phyloP scores from a whole-genome alignment of 805 yeast genomes.

The Yamadazyma nakazawae region DNA sequence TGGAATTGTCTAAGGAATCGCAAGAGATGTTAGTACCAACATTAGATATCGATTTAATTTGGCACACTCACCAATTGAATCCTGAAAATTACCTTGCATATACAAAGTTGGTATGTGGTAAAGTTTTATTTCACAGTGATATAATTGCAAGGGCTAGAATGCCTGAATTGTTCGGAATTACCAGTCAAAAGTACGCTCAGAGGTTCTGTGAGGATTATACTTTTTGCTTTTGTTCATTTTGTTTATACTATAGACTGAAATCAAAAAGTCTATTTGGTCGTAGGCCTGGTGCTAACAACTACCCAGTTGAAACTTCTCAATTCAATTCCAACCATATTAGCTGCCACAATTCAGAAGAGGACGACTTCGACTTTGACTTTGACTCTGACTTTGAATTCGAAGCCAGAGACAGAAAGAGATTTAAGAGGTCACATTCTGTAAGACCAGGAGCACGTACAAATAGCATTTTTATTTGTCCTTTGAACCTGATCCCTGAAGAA shows the following conservation, averaged over 20 bases:
- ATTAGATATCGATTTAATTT: conserved; percentile 24
- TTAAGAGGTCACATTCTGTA: too few relatives aligned
- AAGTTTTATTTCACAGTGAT: conserved; percentile 19
- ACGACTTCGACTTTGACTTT: not conserved
- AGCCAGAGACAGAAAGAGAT: not conserved
- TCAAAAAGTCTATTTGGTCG: conserved; percentile 5
- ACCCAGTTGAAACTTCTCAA: not conserved
- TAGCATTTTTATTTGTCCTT: too few relatives aligned
- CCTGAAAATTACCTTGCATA: conserved; percentile 5
- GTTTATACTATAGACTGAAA: conserved; percentile 10
- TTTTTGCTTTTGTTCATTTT: conserved; percentile 21
- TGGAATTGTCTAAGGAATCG: conserved; percentile 6
- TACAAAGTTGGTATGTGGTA: conserved; percentile 3
- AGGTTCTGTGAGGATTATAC: conserved; percentile 15
- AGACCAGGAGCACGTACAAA: too few relatives aligned
- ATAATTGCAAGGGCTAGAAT: conserved; percentile 19
- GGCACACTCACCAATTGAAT: conserved; percentile 27
- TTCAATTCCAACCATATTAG: conserved; percentile 5
- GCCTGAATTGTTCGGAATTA: conserved; percentile 10
- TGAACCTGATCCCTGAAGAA: not conserved
- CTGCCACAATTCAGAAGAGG: conserved; percentile 1
- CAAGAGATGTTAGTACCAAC: conserved; percentile 19
- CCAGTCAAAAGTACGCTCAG: conserved; percentile 16
- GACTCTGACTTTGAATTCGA: not conserved
- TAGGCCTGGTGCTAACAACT: not conserved